Conservation (phyloP, 805 yeast genomes). For the Teunomyces barrocoloradensis region DNA sequence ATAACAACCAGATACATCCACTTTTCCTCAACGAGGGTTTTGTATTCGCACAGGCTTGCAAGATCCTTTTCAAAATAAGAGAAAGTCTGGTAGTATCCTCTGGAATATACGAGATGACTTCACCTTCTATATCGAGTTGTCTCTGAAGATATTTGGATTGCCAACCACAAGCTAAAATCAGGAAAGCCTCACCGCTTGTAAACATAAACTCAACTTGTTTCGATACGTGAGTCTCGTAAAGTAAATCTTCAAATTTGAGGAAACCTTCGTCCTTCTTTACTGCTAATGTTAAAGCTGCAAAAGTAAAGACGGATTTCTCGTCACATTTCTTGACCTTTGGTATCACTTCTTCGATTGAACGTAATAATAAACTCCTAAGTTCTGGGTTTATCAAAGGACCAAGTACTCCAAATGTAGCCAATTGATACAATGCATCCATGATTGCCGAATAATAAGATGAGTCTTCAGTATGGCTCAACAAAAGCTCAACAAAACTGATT, state of each 20-base stretch:
- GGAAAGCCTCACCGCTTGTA: constrained; percentile 80
- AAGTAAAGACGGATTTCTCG: constrained; percentile 56
- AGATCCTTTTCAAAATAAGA: constrained; percentile 46
- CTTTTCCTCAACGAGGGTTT: constrained; percentile 75
- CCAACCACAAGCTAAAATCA: constrained; percentile 76
- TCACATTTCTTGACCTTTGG: constrained; percentile 51
- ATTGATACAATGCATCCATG: constrained; percentile 41
- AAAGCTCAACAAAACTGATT: constrained; percentile 1
- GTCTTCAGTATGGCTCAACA: constrained; percentile 15
- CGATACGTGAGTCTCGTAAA: constrained; percentile 59
- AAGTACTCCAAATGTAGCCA: constrained; percentile 45
- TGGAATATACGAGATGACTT: constrained; percentile 16
- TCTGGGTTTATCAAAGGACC: constrained; percentile 28
- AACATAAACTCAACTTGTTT: constrained; percentile 77
- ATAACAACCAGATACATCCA: constrained; percentile 82
- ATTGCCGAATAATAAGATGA: constrained; percentile 22
- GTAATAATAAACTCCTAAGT: constrained; percentile 15
- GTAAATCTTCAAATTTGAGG: constrained; percentile 36
- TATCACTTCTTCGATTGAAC: constrained; percentile 22
- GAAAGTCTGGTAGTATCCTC: constrained; percentile 16
- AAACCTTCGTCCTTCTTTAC: constrained; percentile 13
- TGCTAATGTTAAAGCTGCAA: constrained; percentile 53
- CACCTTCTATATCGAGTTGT: constrained; percentile 53
- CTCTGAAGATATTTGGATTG: constrained; percentile 52
- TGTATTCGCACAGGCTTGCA: constrained; percentile 56